phyloP scores from a whole-genome alignment of 2,329 filamentous ascomycete genomes.

The Trichoderma atroviride region DNA sequence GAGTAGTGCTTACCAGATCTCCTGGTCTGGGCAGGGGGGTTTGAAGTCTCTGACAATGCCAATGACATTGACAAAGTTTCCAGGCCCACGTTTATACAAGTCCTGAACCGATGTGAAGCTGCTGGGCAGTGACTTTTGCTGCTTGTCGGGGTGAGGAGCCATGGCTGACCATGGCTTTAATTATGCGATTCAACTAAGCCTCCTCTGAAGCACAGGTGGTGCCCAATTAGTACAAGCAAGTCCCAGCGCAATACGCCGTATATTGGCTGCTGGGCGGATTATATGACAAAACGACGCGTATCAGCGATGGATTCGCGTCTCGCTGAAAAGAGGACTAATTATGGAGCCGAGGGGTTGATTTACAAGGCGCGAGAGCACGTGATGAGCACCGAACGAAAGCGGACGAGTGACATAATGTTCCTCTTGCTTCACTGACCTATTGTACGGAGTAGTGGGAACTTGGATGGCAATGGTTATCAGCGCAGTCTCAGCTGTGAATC shows the following conservation, averaged over 20 bases:
- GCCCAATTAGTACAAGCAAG: background rate
- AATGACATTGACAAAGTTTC: constrained; percentile 58
- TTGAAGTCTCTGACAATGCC: constrained; percentile 71
- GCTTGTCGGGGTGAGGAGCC: constrained; percentile 12
- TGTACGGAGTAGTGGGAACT: no score
- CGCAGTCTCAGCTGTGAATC: background rate
- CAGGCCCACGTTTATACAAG: constrained; percentile 39
- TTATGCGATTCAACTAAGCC: background rate
- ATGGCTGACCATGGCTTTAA: constrained; percentile 21
- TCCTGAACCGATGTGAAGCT: constrained; percentile 42
- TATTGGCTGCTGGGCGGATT: background rate
- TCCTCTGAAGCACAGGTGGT: background rate
- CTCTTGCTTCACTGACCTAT: background rate
- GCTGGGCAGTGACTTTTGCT: constrained; percentile 29
- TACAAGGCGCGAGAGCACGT: constrained; percentile 21
- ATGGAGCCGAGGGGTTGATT: background rate
- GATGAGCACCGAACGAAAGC: background rate
- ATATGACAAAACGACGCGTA: constrained; percentile 17
- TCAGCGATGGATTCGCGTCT: constrained; percentile 9
- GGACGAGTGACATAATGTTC: background rate
- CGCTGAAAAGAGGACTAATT: background rate
- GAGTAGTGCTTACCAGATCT: constrained; percentile 50
- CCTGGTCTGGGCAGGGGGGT: constrained; percentile 53
- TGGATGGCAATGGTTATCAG: background rate
- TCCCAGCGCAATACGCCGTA: background rate